Evolutionary conservation across 768 basidiomycete species (phyloP), one percentile per base, ranked within the genome.

Genomic region (Vishniacozyma victoriae): DNA sequence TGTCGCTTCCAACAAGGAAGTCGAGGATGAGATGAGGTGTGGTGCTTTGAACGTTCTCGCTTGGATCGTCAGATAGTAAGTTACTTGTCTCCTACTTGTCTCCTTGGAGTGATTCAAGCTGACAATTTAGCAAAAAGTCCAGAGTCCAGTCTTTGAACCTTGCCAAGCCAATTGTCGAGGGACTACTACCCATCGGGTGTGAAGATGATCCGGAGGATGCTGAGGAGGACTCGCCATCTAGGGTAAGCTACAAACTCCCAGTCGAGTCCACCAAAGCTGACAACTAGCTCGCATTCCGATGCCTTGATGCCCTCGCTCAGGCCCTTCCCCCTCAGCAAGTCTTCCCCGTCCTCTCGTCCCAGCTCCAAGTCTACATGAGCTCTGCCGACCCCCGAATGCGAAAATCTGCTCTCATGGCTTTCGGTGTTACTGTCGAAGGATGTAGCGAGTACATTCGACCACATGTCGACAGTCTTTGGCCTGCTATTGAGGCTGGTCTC

Each of bases 391-490:
- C 89, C 0, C 76, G 78, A 44, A 76, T 82, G 63, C 84, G 95
- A 25, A 91, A 93, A 44, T 87, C 87, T 40, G 93, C 91, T 6
- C 84, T 97, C 76, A 87, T 93, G 63, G 87, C 92, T 1, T 82
- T 99, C 41, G 95, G 95, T 56, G 88, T 97, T 41, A 82, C 84
- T 37, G 90, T 97, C 49, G 95, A 99, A 72, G 95, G 95, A 15
- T 96, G 93, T 77, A 88, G 86, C 74, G 92, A 97, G 76, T 97
- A 77, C 75, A 96, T 99, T 82, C 88, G 89, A 26, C 89, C 92
- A 7, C 79, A 90, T 59, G 89, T 99, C 79, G 73, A 71, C 52
- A 79, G 87, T 62, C 83, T 99, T 23, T 99, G 95, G 95, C 91
- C 92, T 1, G 78, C 93, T 47, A 82, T 99, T 60, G 87, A 95